A percentile compares a stretch with the other conserved stretches of the same genome.
Conservation (phyloP, 805 yeast species). For the Ogataea trehaloabstinens region DNA sequence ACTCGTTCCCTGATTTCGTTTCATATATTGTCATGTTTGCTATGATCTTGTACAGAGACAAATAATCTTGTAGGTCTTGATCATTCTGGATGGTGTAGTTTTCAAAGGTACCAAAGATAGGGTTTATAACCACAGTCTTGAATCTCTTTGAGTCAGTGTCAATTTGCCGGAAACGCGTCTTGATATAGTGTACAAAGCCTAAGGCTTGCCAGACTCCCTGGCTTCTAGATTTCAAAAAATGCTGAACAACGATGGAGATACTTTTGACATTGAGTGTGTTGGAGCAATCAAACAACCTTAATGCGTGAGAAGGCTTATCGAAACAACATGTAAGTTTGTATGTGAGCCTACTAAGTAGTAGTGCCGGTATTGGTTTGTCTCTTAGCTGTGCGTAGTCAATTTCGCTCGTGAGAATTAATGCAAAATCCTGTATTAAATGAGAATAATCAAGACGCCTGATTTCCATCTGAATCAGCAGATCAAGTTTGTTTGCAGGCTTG, state of each 20-base stretch:
- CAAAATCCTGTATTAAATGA: background rate
- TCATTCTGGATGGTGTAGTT: background rate
- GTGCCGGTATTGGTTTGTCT: too few relatives aligned
- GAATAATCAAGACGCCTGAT: background rate
- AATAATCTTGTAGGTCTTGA: background rate
- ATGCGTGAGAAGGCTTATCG: too few relatives aligned
- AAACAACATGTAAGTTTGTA: too few relatives aligned
- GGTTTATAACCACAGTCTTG: background rate
- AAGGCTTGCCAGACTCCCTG: constrained; percentile 7
- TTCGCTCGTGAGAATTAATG: background rate
- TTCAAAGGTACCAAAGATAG: constrained; percentile 5
- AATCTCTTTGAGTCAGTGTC: background rate
- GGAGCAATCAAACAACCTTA: too few relatives aligned
- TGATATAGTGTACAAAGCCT: constrained; percentile 8
- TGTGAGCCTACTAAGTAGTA: too few relatives aligned
- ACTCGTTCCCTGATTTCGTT: background rate
- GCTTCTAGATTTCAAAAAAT: too few relatives aligned
- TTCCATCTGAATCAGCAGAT: constrained; percentile 4
- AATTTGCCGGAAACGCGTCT: background rate
- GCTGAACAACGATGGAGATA: constrained; percentile 1
- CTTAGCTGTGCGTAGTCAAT: too few relatives aligned
- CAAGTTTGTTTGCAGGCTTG: background rate
- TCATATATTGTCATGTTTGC: background rate
- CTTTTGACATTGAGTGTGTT: too few relatives aligned
- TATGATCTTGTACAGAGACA: background rate